Percentiles rank a stretch among this genome's conserved stretches.
These are phyloP conservation scores for Lasiosphaeriaceae sp. DNA, from an alignment of 495 filamentous ascomycete genomes.

Conservation along the genomic window DNA sequence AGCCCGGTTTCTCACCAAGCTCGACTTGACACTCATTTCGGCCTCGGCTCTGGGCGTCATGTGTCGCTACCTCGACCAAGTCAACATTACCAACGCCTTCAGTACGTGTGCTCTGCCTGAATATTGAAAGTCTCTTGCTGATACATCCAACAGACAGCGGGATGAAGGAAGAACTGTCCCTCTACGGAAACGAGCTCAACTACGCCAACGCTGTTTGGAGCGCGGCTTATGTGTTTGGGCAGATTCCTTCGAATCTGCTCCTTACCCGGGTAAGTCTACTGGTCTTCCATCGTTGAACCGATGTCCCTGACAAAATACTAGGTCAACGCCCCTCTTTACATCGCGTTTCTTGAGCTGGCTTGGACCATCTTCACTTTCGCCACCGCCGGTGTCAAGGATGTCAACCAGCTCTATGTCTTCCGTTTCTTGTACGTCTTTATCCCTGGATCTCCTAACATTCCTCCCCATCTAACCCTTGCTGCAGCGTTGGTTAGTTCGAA, in stretches of 20 bases:
- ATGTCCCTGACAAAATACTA: conserved; percentile 32
- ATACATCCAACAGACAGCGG: conserved; percentile 21
- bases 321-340: conserved; percentile 36
- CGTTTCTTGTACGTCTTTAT: conserved; percentile 46
- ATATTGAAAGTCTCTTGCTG: neutral
- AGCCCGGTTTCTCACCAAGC: conserved; percentile 51
- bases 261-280: conserved; percentile 14
- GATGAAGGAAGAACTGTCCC: conserved; percentile 34
- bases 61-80: conserved; percentile 45
- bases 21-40: conserved; percentile 49
- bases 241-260: conserved; percentile 44
- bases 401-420: conserved; percentile 29
- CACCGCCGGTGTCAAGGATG: conserved; percentile 21
- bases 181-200: conserved; percentile 33
- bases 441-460: neutral
- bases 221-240: conserved; percentile 41
- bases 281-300: too few relatives aligned
- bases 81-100: conserved; percentile 37
- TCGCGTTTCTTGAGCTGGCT: conserved; percentile 35
- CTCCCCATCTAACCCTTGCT: neutral
- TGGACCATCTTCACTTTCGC: conserved; percentile 36
- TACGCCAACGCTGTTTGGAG: conserved; percentile 16
- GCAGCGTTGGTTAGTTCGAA: conserved; percentile 15
- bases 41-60: conserved; percentile 56
- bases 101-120: conserved; percentile 5